Conservation (phyloP, 495 filamentous ascomycete species). For the Hyaloscypha variabilis region DNA sequence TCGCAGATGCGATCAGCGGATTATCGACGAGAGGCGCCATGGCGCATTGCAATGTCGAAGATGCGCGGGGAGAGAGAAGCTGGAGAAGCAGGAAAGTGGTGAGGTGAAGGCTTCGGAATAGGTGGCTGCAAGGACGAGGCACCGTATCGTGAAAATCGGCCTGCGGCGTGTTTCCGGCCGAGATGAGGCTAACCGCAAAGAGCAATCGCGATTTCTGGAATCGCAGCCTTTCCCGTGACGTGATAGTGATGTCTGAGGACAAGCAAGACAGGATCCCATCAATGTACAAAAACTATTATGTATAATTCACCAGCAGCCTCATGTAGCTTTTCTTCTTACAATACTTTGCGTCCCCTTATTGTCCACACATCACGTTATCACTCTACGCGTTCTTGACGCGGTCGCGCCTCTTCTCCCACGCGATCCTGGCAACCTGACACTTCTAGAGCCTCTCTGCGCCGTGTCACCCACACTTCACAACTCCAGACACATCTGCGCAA, state of each 20-base stretch:
- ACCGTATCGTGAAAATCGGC: background rate
- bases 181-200: background rate
- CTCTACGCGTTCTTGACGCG: background rate
- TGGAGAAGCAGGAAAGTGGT: too few species aligned
- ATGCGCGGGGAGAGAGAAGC: conserved; percentile 20
- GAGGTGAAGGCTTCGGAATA: conserved; percentile 3
- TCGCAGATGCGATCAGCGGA: conserved; percentile 82
- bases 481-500: background rate
- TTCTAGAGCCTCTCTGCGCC: too few species aligned
- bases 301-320: background rate
- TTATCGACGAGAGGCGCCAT: conserved; percentile 82
- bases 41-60: conserved; percentile 22
- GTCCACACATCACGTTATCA: background rate
- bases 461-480: background rate
- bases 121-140: background rate
- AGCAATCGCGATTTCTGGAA: background rate
- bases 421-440: background rate
- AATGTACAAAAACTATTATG: too few species aligned
- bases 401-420: background rate
- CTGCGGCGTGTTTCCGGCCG: background rate
- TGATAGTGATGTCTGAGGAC: background rate
- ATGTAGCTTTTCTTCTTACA: background rate
- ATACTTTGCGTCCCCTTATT: background rate
- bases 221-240: background rate
- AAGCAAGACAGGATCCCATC: background rate